phyloP scores from a whole-genome alignment of 2,329 filamentous ascomycete genomes.

The Conoideocrella luteorostrata region DNA sequence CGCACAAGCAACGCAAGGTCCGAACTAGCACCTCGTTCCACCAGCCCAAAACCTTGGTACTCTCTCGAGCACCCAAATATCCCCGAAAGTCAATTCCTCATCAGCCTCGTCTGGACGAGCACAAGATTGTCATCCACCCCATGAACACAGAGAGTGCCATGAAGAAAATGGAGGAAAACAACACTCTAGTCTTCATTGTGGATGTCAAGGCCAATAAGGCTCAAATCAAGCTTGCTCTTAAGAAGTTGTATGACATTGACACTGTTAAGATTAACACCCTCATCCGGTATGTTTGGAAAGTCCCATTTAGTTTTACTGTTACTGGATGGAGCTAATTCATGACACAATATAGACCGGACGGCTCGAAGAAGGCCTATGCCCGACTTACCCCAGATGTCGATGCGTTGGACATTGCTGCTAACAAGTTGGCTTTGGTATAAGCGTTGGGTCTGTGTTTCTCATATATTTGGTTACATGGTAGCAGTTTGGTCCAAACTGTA shows the following conservation, averaged over 20 bases:
- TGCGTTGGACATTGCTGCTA: constrained; percentile 97
- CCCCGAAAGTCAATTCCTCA: constrained; percentile 91
- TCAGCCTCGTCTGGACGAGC: constrained; percentile 86
- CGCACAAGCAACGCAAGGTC: constrained; percentile 87
- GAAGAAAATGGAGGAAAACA: constrained; percentile 99
- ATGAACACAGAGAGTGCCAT: constrained; percentile 99
- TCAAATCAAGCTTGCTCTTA: constrained; percentile 96
- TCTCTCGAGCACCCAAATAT: constrained; percentile 90
- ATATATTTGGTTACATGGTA: constrained; percentile 30
- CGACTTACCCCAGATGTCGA: constrained; percentile 94
- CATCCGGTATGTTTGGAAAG: constrained; percentile 63
- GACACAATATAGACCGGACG: constrained; percentile 61
- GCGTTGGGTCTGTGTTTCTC: constrained; percentile 14
- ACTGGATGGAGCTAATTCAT: neutral
- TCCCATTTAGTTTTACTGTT: neutral
- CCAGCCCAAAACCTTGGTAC: constrained; percentile 90
- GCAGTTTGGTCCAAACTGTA: constrained; percentile 31
- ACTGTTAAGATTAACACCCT: constrained; percentile 99
- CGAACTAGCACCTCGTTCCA: constrained; percentile 93
- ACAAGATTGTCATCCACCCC: constrained; percentile 96
- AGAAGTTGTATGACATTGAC: constrained; percentile 99
- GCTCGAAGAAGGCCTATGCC: constrained; percentile 97
- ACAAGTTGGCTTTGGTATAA: constrained; percentile 98
- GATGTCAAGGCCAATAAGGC: constrained; percentile 98
- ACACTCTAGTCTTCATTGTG: constrained; percentile 97